These are phyloP conservation scores for Orychophragmus violaceus DNA, from an alignment of 345 rosid genomes.

Conservation along the genomic window DNA sequence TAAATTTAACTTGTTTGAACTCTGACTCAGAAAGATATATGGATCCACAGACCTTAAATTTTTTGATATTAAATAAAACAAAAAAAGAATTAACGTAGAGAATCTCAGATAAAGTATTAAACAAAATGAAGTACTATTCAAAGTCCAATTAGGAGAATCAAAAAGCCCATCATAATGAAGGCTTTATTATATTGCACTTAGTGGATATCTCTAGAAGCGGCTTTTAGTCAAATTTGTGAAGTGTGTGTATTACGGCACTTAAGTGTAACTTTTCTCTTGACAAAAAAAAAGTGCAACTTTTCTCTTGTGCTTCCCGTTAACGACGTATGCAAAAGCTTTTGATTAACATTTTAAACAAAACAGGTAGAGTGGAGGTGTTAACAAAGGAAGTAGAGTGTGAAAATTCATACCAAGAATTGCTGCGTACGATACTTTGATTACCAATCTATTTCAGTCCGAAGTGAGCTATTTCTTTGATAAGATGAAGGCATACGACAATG, in stretches of 20 bases:
- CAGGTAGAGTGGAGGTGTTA: slow-evolving; percentile 52
- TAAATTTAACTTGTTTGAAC: no score
- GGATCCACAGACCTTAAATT: no score
- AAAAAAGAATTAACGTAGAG: no score
- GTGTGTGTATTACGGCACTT: not conserved
- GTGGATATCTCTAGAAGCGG: not conserved
- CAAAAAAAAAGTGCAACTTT: no score
- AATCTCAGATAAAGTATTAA: not conserved
- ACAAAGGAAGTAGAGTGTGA: slow-evolving; percentile 47
- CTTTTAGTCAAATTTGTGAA: not conserved
- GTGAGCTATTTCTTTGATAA: slow-evolving; percentile 67
- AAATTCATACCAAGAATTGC: slow-evolving; percentile 33
- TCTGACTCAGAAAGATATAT: no score
- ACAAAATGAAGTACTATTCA: not conserved
- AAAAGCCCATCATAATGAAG: not conserved
- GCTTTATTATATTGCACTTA: not conserved
- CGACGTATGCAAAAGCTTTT: no score
- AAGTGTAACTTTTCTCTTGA: not conserved
- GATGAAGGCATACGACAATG: slow-evolving; percentile 60
- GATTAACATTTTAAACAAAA: slow-evolving; percentile 71
- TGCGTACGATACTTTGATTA: slow-evolving; percentile 59
- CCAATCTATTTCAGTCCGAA: slow-evolving; percentile 57
- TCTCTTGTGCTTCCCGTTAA: no score
- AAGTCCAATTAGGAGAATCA: not conserved
- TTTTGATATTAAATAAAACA: no score